Conservation (phyloP, 306 rosid genomes). For the Argentina anserina region DNA sequence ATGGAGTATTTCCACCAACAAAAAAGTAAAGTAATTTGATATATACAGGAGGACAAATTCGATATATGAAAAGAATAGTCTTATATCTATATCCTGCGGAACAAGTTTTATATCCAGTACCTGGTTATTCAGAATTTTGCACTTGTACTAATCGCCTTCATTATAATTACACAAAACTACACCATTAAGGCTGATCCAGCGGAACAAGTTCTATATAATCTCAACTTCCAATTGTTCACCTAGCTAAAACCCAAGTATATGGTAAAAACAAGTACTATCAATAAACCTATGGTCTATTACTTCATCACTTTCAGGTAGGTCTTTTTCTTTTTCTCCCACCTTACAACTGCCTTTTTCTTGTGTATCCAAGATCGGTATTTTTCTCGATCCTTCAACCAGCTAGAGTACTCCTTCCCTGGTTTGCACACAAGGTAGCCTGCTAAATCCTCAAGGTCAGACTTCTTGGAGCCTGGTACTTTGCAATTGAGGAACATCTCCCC, state of each 20-base stretch:
- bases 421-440: slow-evolving; percentile 57
- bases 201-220: neutral
- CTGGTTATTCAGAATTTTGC: neutral
- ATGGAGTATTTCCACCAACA: no score
- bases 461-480: slow-evolving; percentile 14
- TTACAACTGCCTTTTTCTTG: slow-evolving; percentile 28
- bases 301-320: slow-evolving; percentile 24
- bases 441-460: slow-evolving; percentile 49
- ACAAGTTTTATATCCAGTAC: no score
- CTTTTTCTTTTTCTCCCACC: slow-evolving; percentile 47
- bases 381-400: slow-evolving; percentile 50
- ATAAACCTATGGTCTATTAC: neutral
- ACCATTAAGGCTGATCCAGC: no score
- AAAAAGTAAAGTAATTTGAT: no score
- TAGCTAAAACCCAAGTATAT: neutral
- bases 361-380: slow-evolving; percentile 38
- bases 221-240: neutral
- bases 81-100: no score
- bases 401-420: slow-evolving; percentile 51
- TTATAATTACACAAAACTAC: neutral
- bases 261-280: neutral
- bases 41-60: no score
- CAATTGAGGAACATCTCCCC: slow-evolving; percentile 54
- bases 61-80: no score
- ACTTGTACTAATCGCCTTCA: neutral